A percentile compares a stretch with the other conserved stretches of the same genome.
phyloP scores from a whole-genome alignment of 257 asterid species.

The Fraxinus quadrangulata region DNA sequence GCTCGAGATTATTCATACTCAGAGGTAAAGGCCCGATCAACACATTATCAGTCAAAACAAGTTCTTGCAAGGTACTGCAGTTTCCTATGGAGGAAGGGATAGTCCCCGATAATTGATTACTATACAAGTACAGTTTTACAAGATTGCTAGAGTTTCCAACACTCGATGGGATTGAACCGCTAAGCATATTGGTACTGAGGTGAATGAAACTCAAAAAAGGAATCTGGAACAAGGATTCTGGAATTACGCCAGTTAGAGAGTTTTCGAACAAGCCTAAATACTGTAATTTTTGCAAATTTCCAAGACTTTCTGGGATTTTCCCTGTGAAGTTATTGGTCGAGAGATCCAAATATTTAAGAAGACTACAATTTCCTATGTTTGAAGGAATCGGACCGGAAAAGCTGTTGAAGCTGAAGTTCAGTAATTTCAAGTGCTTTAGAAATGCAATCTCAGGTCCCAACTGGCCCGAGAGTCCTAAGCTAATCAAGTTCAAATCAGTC shows the following conservation, averaged over 20 bases:
- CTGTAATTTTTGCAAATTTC: slow-evolving; percentile 44
- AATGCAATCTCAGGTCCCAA: slow-evolving; percentile 62
- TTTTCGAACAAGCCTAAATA: slow-evolving; percentile 49
- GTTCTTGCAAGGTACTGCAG: slow-evolving; percentile 52
- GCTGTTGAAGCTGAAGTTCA: slow-evolving; percentile 47
- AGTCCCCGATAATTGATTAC: slow-evolving; percentile 55
- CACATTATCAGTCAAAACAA: slow-evolving; percentile 50
- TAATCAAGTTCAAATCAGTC: slow-evolving; percentile 46
- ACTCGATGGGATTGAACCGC: slow-evolving; percentile 58
- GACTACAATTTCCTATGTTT: slow-evolving; percentile 43
- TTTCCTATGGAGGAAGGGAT: slow-evolving; percentile 73
- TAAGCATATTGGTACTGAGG: slow-evolving; percentile 53
- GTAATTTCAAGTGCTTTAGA: slow-evolving; percentile 42
- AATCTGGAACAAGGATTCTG: slow-evolving; percentile 53
- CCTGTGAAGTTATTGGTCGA: slow-evolving; percentile 59
- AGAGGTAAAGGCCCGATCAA: slow-evolving; percentile 58
- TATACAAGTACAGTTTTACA: slow-evolving; percentile 32
- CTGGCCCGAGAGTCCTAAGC: slow-evolving; percentile 62
- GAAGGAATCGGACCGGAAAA: slow-evolving; percentile 65
- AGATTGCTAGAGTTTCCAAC: slow-evolving; percentile 55
- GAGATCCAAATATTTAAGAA: slow-evolving; percentile 53
- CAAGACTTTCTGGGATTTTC: slow-evolving; percentile 54
- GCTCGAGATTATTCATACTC: slow-evolving; percentile 57
- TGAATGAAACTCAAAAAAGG: slow-evolving; percentile 47
- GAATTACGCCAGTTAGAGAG: slow-evolving; percentile 57